Conservation (phyloP, 805 yeast genomes). For the Saturnispora hagleri region DNA sequence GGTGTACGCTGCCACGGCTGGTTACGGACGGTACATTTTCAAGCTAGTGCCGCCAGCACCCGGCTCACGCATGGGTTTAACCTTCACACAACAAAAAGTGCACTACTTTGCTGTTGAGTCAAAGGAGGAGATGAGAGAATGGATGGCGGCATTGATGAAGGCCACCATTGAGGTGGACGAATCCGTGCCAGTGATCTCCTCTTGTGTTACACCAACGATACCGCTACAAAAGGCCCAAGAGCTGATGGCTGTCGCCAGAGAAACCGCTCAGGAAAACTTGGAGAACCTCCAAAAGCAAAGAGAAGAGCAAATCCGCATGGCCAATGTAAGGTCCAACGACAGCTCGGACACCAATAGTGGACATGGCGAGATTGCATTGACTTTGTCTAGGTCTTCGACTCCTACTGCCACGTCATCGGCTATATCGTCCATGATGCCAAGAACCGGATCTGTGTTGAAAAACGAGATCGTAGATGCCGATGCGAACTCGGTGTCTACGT, state of each 20-base stretch:
- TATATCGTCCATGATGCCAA: neutral
- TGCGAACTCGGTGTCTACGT: neutral
- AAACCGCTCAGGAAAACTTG: constrained; percentile 50
- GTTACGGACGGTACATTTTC: constrained; percentile 89
- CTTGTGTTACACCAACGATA: constrained; percentile 94
- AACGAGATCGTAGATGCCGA: neutral
- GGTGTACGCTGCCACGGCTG: constrained; percentile 84
- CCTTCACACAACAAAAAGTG: constrained; percentile 91
- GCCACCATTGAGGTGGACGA: constrained; percentile 97
- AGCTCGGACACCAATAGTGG: neutral
- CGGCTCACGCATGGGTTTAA: constrained; percentile 88
- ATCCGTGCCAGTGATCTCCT: constrained; percentile 79
- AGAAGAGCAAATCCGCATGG: constrained; percentile 15
- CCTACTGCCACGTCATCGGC: neutral
- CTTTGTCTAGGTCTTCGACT: neutral
- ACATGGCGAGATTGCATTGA: neutral
- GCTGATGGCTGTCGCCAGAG: constrained; percentile 72
- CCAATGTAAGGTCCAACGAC: neutral
- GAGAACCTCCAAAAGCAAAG: constrained; percentile 37
- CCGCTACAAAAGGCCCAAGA: constrained; percentile 82
- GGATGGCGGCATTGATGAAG: constrained; percentile 93
- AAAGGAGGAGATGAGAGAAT: constrained; percentile 81
- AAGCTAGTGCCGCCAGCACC: constrained; percentile 96
- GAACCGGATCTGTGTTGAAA: neutral
- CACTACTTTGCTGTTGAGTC: constrained; percentile 95